Conservation (phyloP, 768 basidiomycete species). For the Boletus barrowsii region DNA sequence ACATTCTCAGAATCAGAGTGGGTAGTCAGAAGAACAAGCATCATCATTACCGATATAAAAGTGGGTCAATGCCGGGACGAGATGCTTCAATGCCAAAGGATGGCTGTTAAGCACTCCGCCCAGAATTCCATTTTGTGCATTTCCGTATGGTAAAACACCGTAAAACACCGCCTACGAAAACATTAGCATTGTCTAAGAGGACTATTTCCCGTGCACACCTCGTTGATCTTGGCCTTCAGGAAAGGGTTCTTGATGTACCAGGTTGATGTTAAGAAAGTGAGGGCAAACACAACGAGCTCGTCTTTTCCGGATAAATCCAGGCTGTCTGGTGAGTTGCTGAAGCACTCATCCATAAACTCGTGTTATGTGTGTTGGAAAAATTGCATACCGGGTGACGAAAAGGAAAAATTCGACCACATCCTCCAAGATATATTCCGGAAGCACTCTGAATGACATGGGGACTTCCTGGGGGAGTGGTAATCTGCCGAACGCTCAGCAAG, state of each 20-base stretch:
- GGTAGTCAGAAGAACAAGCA: neutral
- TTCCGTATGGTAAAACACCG: constrained; percentile 63
- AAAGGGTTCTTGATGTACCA: constrained; percentile 99
- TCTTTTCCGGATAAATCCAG: constrained; percentile 82
- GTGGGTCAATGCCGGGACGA: constrained; percentile 88
- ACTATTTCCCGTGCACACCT: constrained; percentile 47
- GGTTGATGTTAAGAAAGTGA: constrained; percentile 91
- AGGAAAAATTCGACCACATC: constrained; percentile 89
- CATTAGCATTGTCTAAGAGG: neutral
- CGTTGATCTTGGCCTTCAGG: constrained; percentile 93
- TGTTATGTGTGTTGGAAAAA: neutral
- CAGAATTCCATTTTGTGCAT: constrained; percentile 68
- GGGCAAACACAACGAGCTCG: constrained; percentile 79
- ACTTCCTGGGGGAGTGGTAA: constrained; percentile 84
- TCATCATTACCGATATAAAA: constrained; percentile 82
- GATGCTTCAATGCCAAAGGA: constrained; percentile 77
- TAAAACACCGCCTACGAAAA: constrained; percentile 63
- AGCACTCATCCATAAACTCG: constrained; percentile 1
- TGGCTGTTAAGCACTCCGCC: constrained; percentile 82
- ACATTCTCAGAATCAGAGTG: neutral
- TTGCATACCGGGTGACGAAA: constrained; percentile 73
- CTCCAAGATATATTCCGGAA: constrained; percentile 93
- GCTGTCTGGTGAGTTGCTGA: constrained; percentile 70
- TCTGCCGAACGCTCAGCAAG: constrained; percentile 38
- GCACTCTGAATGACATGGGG: constrained; percentile 76